phyloP scores from a whole-genome alignment of 331 rosid genomes.

The Telfairia occidentalis region DNA sequence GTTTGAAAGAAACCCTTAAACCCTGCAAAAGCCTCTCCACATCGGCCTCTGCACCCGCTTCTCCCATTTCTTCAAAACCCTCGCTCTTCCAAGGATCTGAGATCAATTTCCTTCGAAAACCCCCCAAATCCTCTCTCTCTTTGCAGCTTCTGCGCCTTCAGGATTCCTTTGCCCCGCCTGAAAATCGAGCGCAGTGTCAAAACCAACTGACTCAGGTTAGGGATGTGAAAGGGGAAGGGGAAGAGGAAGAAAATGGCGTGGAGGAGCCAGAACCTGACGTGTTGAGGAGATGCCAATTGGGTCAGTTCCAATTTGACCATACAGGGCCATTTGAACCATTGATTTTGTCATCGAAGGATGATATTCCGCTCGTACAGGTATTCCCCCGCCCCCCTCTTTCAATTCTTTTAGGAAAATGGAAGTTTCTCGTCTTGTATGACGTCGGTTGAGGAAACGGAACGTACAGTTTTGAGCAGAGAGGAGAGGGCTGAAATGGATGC shows the following conservation, averaged over 20 bases:
- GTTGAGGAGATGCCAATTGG: slow-evolving; percentile 20
- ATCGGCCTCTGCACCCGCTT: slow-evolving; percentile 16
- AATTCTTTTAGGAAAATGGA: background rate
- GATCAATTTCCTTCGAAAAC: slow-evolving; percentile 34
- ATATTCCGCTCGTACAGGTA: slow-evolving; percentile 57
- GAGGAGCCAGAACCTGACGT: slow-evolving; percentile 22
- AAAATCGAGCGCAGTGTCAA: slow-evolving; percentile 16
- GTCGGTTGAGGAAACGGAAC: background rate
- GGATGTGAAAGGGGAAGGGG: background rate
- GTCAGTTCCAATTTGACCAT: slow-evolving; percentile 53
- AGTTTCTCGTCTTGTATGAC: background rate
- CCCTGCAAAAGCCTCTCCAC: slow-evolving; percentile 32
- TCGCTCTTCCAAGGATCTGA: slow-evolving; percentile 23
- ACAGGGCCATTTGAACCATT: slow-evolving; percentile 66
- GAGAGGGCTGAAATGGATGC: background rate
- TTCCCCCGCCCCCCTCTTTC: background rate
- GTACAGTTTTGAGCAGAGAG: background rate
- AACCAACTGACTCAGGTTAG: slow-evolving; percentile 13
- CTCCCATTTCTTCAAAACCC: slow-evolving; percentile 13
- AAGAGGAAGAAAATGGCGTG: slow-evolving; percentile 11
- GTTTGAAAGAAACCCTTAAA: slow-evolving; percentile 52
- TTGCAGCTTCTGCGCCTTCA: slow-evolving; percentile 65
- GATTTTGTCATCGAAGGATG: slow-evolving; percentile 39
- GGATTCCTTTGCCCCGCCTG: slow-evolving; percentile 24
- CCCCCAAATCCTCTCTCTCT: slow-evolving; percentile 68